A percentile compares a stretch with the other conserved stretches of the same genome.
Conservation (phyloP, 2,329 filamentous ascomycete genomes). For the Fusarium proliferatum region DNA sequence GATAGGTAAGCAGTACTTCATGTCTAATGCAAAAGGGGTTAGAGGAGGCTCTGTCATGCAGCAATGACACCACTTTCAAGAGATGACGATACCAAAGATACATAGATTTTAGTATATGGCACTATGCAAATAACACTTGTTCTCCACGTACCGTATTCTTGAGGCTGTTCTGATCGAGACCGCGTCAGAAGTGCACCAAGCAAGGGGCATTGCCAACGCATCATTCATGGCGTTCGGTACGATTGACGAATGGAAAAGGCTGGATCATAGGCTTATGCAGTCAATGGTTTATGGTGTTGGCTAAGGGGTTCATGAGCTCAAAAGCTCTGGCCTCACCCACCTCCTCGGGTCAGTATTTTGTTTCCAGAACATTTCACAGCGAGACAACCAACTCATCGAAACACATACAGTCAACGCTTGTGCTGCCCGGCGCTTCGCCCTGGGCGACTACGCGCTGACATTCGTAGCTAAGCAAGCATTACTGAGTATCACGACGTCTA, state of each 20-base stretch:
- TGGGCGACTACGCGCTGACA: not conserved
- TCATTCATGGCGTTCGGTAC: not conserved
- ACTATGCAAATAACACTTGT: not conserved
- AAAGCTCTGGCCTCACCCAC: conserved; percentile 19
- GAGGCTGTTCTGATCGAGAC: conserved; percentile 18
- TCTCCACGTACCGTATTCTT: not conserved
- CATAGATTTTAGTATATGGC: not conserved
- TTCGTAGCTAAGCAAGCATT: not conserved
- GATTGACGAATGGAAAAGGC: not conserved
- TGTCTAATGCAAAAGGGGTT: conserved; percentile 32
- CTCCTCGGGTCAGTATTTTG: not conserved
- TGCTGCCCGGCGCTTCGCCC: not conserved
- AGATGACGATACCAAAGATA: conserved; percentile 2
- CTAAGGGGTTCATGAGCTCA: conserved; percentile 12
- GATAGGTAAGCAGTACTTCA: conserved; percentile 12
- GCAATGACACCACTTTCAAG: conserved; percentile 18
- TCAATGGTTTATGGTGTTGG: not conserved
- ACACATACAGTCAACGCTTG: not conserved
- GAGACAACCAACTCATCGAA: not conserved
- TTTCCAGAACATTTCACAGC: not conserved
- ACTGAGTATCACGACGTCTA: not conserved
- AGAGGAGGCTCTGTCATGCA: conserved; percentile 31
- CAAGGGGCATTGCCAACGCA: conserved; percentile 7
- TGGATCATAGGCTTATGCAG: not conserved
- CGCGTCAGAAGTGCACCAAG: not conserved